These are phyloP conservation scores for Prunus yedoensis DNA, from an alignment of 331 rosid genomes.

Conservation along the genomic window DNA sequence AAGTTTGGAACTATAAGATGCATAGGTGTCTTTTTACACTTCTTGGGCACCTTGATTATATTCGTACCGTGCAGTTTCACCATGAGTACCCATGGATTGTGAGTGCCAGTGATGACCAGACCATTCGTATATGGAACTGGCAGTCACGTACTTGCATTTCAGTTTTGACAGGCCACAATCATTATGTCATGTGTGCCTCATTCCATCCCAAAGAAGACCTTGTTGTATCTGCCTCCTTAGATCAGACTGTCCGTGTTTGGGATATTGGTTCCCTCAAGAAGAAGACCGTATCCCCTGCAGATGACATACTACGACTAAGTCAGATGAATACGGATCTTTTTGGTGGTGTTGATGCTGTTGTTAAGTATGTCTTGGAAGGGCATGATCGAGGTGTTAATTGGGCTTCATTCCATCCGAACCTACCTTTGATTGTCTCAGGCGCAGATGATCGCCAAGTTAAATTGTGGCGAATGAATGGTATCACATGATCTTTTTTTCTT, in stretches of 20 bases:
- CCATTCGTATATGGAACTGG: slow-evolving; percentile 99
- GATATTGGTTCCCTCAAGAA: slow-evolving; percentile 88
- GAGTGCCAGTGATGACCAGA: slow-evolving; percentile 99
- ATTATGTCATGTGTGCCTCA: slow-evolving; percentile 95
- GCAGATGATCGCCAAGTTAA: slow-evolving; percentile 98
- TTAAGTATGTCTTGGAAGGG: slow-evolving; percentile 96
- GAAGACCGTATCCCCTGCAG: slow-evolving; percentile 90
- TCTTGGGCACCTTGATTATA: slow-evolving; percentile 95
- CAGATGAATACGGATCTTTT: slow-evolving; percentile 97
- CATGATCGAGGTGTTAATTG: slow-evolving; percentile 99
- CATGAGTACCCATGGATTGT: slow-evolving; percentile 97
- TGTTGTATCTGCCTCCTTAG: slow-evolving; percentile 92
- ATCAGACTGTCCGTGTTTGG: slow-evolving; percentile 99
- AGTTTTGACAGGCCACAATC: slow-evolving; percentile 97
- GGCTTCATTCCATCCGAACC: slow-evolving; percentile 93
- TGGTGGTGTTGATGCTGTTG: slow-evolving; percentile 92
- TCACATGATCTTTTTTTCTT: not conserved
- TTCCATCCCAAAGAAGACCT: slow-evolving; percentile 96
- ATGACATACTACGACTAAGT: slow-evolving; percentile 82
- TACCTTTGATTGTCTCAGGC: slow-evolving; percentile 95
- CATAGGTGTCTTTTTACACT: slow-evolving; percentile 95
- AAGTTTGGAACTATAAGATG: slow-evolving; percentile 98
- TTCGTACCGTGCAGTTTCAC: slow-evolving; percentile 95
- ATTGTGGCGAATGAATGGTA: slow-evolving; percentile 99
- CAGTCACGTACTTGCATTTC: slow-evolving; percentile 97